phyloP scores from a whole-genome alignment of 305 asterid genomes.

The Fraxinus angustifolia region DNA sequence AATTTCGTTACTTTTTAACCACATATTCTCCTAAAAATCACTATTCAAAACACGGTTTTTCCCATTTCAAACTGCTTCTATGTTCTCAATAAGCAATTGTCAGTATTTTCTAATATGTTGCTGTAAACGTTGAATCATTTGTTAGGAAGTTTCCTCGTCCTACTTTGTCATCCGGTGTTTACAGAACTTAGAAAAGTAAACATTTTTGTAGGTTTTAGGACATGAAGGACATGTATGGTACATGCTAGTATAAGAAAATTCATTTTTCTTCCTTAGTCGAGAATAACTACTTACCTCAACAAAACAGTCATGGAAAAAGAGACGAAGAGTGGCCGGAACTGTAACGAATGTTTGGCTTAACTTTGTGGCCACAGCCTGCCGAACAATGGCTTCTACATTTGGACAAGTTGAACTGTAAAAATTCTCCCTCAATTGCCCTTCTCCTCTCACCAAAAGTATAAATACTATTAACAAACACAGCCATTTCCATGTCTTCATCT shows the following conservation, averaged over 20 bases:
- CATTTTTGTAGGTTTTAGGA: not conserved
- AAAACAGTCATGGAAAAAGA: conserved; percentile 71
- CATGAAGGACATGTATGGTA: not conserved
- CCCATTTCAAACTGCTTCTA: no score
- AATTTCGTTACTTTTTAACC: no score
- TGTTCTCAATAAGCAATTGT: no score
- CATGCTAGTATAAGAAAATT: not conserved
- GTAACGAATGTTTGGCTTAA: conserved; percentile 51
- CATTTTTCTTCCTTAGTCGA: not conserved
- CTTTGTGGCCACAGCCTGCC: conserved; percentile 45
- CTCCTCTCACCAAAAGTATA: conserved; percentile 26
- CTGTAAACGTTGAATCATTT: no score
- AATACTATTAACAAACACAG: conserved; percentile 31
- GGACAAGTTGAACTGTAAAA: conserved; percentile 55
- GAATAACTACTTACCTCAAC: conserved; percentile 40
- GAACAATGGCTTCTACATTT: conserved; percentile 49
- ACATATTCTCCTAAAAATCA: no score
- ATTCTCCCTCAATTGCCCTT: conserved; percentile 46
- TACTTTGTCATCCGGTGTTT: not conserved
- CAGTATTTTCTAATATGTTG: no score
- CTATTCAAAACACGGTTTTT: no score
- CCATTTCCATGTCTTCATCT: conserved; percentile 27
- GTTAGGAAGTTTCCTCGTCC: not conserved
- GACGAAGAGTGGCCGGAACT: conserved; percentile 63
- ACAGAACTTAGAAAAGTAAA: not conserved